These are phyloP conservation scores for Euryodendron excelsum DNA, from an alignment of 148 eudicot species.

Conservation along the genomic window DNA sequence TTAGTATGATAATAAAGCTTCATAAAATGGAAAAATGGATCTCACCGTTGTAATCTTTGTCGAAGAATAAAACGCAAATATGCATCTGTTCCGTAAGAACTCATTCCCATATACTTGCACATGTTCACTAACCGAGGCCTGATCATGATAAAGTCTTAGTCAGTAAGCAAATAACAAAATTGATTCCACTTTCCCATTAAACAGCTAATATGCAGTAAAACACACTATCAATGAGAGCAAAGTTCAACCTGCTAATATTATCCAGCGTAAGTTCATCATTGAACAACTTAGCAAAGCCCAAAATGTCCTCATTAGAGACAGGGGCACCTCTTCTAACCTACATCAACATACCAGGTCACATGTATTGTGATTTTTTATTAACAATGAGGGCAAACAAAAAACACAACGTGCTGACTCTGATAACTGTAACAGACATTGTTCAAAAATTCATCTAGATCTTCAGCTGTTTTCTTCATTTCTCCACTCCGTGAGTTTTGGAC, in stretches of 20 bases:
- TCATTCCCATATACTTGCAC: conserved; percentile 88
- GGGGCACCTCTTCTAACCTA: conserved; percentile 69
- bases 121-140: conserved; percentile 77
- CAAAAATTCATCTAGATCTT: conserved; percentile 93
- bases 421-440: conserved; percentile 49
- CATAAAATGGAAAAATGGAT: neutral
- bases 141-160: conserved; percentile 3
- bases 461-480: conserved; percentile 81
- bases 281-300: conserved; percentile 80
- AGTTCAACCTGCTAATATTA: conserved; percentile 69
- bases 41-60: conserved; percentile 56
- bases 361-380: neutral
- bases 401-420: neutral
- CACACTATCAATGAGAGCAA: neutral
- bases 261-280: conserved; percentile 85
- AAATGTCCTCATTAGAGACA: conserved; percentile 69
- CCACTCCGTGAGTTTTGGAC: conserved; percentile 84
- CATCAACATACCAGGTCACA: conserved; percentile 19
- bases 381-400: neutral
- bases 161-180: neutral
- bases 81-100: conserved; percentile 68
- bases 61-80: conserved; percentile 70
- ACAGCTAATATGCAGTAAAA: neutral
- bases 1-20: neutral
- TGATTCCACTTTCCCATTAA: neutral